Conservation (phyloP, 1,139 yeast species). For the Pichia sp. region DNA sequence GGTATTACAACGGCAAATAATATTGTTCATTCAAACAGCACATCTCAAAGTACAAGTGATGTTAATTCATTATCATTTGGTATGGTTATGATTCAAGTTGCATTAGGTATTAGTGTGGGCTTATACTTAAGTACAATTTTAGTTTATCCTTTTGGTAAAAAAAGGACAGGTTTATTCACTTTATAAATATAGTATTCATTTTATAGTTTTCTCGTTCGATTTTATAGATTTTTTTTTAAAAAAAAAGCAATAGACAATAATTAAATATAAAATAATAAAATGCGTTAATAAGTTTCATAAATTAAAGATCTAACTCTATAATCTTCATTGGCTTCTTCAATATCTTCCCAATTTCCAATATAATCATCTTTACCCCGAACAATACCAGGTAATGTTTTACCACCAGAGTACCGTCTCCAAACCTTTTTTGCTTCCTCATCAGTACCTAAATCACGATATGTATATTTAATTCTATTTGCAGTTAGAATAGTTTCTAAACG, state of each 20-base stretch:
- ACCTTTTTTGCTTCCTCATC: constrained; percentile 80
- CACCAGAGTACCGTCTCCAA: constrained; percentile 76
- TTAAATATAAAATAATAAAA: no score
- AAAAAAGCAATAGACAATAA: no score
- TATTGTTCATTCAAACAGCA: constrained; percentile 40
- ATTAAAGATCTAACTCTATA: constrained; percentile 58
- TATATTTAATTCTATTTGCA: constrained; percentile 66
- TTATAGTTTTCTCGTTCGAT: no score
- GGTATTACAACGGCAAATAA: constrained; percentile 74
- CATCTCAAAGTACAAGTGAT: constrained; percentile 23
- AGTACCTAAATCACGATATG: constrained; percentile 77
- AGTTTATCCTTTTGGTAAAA: constrained; percentile 87
- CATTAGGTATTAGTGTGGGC: constrained; percentile 92
- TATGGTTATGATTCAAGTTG: constrained; percentile 84
- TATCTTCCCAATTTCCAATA: constrained; percentile 75
- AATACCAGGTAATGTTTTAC: constrained; percentile 81
- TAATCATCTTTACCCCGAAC: constrained; percentile 82
- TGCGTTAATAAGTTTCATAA: constrained; percentile 37
- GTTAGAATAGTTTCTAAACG: constrained; percentile 68
- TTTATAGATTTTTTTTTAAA: background rate
- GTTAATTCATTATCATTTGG: constrained; percentile 53
- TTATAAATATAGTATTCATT: constrained; percentile 34
- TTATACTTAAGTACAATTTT: constrained; percentile 84
- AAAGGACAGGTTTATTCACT: constrained; percentile 80
- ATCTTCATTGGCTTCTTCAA: constrained; percentile 83